phyloP scores from a whole-genome alignment of 805 yeast genomes.

The Clavispora asparagi region DNA sequence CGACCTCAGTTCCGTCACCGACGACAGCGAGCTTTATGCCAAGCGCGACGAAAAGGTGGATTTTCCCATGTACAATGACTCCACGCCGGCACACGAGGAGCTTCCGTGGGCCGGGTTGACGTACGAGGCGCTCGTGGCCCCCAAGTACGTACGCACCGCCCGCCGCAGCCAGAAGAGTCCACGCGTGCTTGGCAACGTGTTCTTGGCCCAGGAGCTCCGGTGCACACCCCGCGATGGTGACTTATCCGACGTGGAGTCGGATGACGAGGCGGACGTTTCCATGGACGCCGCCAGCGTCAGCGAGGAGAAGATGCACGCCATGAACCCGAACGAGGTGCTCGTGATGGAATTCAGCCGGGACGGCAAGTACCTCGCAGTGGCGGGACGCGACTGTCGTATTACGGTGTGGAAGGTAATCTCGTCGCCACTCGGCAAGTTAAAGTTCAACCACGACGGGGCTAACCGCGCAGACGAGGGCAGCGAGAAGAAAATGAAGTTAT shows the following conservation, averaged over 20 bases:
- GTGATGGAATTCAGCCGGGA: conserved; percentile 68
- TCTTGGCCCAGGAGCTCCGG: conserved; percentile 57
- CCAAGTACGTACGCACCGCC: conserved; percentile 51
- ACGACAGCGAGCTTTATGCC: conserved; percentile 1
- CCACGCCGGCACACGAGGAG: conserved; percentile 2
- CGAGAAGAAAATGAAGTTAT: conserved; percentile 15
- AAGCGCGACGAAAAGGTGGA: conserved; percentile 11
- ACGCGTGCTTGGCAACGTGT: conserved; percentile 45
- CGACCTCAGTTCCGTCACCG: conserved; percentile 7
- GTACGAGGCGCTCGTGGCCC: conserved; percentile 40
- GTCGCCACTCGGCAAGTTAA: conserved; percentile 63
- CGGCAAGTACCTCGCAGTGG: conserved; percentile 80
- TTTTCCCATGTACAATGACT: conserved; percentile 12
- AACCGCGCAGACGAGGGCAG: conserved; percentile 11
- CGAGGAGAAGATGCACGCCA: conserved; percentile 4
- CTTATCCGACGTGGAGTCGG: conserved; percentile 21
- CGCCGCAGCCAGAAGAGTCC: conserved; percentile 44
- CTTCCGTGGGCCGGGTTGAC: conserved; percentile 28
- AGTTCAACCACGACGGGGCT: conserved; percentile 23
- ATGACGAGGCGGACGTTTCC: conserved; percentile 4
- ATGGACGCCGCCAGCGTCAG: conserved; percentile 5
- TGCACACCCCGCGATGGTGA: background rate
- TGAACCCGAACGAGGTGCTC: conserved; percentile 53
- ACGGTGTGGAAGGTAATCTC: conserved; percentile 77
- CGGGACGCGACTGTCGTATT: conserved; percentile 68